A percentile compares a stretch with the other conserved stretches of the same genome.
phyloP scores from a whole-genome alignment of 805 yeast species.

The Yarrowia sp. region DNA sequence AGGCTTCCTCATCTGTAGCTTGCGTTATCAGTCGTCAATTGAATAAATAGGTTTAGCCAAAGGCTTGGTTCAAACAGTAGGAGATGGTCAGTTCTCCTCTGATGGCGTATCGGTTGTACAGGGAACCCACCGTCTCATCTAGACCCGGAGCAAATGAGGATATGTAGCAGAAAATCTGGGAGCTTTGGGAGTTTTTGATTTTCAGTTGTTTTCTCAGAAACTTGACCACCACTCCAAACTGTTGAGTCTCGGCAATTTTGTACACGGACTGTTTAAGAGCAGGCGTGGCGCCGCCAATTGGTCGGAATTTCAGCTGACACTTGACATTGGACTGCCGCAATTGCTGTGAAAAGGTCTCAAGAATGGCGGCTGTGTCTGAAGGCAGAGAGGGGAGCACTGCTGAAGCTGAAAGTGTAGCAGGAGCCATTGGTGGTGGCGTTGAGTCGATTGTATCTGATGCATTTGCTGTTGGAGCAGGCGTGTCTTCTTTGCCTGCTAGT shows the following conservation, averaged over 20 bases:
- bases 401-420: constrained; percentile 38
- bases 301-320: constrained; percentile 46
- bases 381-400: constrained; percentile 38
- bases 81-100: constrained; percentile 38
- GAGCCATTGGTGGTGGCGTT: constrained; percentile 33
- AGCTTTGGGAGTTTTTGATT: constrained; percentile 33
- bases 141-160: constrained; percentile 44
- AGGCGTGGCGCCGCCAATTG: constrained; percentile 53
- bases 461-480: neutral
- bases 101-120: constrained; percentile 35
- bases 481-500: neutral
- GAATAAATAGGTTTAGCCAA: constrained; percentile 34
- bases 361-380: constrained; percentile 35
- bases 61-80: constrained; percentile 41
- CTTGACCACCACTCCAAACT: constrained; percentile 47
- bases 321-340: constrained; percentile 23
- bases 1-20: too few species aligned
- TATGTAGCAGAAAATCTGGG: constrained; percentile 42
- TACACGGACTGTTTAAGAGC: constrained; percentile 48
- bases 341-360: constrained; percentile 35
- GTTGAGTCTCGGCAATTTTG: constrained; percentile 46
- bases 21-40: neutral
- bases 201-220: constrained; percentile 45
- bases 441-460: constrained; percentile 37
- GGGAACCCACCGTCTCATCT: constrained; percentile 40